A percentile compares a stretch with the other conserved stretches of the same genome.
phyloP scores from a whole-genome alignment of 306 rosid species.

The Castanea crenata region DNA sequence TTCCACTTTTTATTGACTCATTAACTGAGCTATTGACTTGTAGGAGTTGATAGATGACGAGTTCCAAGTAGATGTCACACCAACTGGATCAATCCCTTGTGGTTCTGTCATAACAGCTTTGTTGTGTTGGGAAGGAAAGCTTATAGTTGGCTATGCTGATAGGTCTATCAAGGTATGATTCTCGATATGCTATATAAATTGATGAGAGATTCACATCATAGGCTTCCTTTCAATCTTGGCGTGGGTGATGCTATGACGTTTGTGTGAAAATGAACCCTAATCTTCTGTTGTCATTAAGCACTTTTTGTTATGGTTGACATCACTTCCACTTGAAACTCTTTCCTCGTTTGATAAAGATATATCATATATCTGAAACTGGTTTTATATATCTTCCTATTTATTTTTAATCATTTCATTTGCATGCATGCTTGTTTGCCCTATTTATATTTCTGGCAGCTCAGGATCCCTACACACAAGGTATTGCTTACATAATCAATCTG shows the following conservation, averaged over 20 bases:
- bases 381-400: too few species aligned
- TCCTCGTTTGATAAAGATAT: too few species aligned
- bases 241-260: background rate
- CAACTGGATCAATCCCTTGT: conserved; percentile 59
- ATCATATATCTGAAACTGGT: too few species aligned
- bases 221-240: conserved; percentile 1
- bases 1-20: conserved; percentile 17
- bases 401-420: too few species aligned
- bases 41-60: conserved; percentile 79
- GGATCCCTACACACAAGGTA: too few species aligned
- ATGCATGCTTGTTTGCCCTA: too few species aligned
- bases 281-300: too few species aligned
- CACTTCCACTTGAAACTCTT: too few species aligned
- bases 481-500: too few species aligned
- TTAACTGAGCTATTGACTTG: conserved; percentile 17
- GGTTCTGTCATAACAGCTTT: conserved; percentile 61
- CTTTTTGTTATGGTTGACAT: too few species aligned
- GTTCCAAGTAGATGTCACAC: conserved; percentile 52
- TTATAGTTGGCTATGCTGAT: conserved; percentile 72
- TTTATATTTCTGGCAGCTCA: too few species aligned
- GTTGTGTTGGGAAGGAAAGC: conserved; percentile 71
- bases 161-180: conserved; percentile 60
- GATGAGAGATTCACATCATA: background rate
- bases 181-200: conserved; percentile 3
- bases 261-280: too few species aligned